These are phyloP conservation scores for Helianthus tuberosus DNA, from an alignment of 129 eudicot genomes.

Conservation along the genomic window DNA sequence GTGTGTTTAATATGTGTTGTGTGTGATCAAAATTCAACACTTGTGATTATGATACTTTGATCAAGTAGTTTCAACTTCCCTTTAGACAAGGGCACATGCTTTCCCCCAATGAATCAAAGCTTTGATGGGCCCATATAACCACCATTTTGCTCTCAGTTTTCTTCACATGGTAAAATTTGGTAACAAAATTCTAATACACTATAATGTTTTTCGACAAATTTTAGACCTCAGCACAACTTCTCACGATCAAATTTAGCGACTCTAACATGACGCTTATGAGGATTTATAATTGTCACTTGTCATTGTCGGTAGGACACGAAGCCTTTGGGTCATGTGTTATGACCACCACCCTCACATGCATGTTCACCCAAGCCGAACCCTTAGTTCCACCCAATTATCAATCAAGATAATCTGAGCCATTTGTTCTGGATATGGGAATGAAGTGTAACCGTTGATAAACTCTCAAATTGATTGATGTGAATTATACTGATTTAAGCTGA, in stretches of 20 bases:
- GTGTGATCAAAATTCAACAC: constrained; percentile 36
- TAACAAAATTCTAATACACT: not conserved
- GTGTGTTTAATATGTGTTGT: not conserved
- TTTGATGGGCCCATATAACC: constrained; percentile 39
- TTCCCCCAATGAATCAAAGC: constrained; percentile 41
- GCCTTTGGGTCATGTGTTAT: constrained; percentile 15
- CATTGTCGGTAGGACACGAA: not conserved
- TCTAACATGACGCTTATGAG: constrained; percentile 21
- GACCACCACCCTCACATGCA: constrained; percentile 33
- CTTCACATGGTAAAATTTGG: constrained; percentile 19
- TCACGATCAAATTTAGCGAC: not conserved
- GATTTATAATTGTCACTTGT: constrained; percentile 31
- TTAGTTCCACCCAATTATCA: not conserved
- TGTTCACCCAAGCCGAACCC: constrained; percentile 4
- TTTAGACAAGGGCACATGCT: constrained; percentile 60
- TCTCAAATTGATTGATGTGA: not conserved
- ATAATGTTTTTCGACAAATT: constrained; percentile 24
- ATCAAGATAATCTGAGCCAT: not conserved
- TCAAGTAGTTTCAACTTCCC: constrained; percentile 26
- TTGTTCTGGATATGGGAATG: not conserved
- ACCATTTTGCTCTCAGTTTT: constrained; percentile 24
- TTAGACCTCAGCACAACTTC: constrained; percentile 24
- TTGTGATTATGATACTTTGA: constrained; percentile 45
- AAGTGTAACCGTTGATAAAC: not conserved
- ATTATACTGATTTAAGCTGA: not conserved